phyloP scores from a whole-genome alignment of 805 yeast genomes.

The Nakazawaea pomicola region DNA sequence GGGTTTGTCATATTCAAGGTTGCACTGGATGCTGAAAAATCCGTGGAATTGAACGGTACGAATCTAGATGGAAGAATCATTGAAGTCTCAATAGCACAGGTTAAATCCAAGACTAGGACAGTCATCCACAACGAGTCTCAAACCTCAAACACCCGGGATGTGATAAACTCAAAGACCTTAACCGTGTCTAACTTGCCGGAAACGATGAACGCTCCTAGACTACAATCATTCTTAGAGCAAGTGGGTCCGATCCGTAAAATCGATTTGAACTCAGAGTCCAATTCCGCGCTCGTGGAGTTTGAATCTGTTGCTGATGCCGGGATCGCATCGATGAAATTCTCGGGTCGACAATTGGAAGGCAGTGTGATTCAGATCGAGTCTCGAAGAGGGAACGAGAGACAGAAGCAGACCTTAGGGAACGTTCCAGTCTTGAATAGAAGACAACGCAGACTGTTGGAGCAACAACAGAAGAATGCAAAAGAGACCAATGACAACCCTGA shows the following conservation, averaged over 20 bases:
- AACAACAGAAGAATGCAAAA: neutral
- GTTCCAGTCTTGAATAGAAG: conserved; percentile 14
- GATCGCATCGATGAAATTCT: conserved; percentile 37
- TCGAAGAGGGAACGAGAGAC: conserved; percentile 19
- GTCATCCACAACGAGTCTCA: conserved; percentile 2
- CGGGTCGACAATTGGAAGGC: conserved; percentile 34
- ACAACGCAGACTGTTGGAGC: conserved; percentile 9
- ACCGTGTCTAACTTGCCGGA: conserved; percentile 27
- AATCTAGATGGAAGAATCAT: conserved; percentile 43
- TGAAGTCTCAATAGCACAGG: conserved; percentile 43
- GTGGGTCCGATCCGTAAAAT: conserved; percentile 36
- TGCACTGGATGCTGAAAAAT: conserved; percentile 42
- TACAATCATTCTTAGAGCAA: conserved; percentile 25
- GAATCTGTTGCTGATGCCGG: conserved; percentile 42
- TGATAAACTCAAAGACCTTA: conserved; percentile 21
- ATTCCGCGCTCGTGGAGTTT: conserved; percentile 49
- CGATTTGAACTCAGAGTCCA: conserved; percentile 38
- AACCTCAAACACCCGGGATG: conserved; percentile 2
- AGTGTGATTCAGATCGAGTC: conserved; percentile 25
- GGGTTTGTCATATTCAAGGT: conserved; percentile 52
- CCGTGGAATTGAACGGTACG: conserved; percentile 36
- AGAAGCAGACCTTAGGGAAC: neutral
- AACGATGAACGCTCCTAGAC: conserved; percentile 31
- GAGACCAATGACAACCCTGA: neutral
- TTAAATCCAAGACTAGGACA: conserved; percentile 27